Base-by-base conservation (phyloP, 2,329 filamentous ascomycete species). In the Geosmithia flava region DNA sequence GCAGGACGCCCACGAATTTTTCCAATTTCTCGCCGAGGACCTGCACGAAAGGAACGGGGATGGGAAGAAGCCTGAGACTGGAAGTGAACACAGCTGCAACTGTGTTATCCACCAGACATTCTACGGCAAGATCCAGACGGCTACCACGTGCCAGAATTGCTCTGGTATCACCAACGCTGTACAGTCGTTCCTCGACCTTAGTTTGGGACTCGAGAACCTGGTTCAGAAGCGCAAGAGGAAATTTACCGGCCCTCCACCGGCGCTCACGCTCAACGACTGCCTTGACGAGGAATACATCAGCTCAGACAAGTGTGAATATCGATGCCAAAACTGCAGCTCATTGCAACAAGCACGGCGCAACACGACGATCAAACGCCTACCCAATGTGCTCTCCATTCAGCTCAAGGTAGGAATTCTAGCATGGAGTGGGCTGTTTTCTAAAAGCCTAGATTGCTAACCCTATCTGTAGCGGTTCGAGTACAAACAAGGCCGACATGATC, bases 1-100 rank as follows among this genome's bases (percentile, higher is more conserved):
- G 65, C 91, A 97, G 68, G 91, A 97, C 60, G 91, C 91, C 1
- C 91, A 97, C 61, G 91, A 97, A 62, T 97, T 95, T 67, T 94
- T 96, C 64, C 89, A 95, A 61, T 96, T 95, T 59, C 77, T 97
- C 33, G 84, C 94, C 37, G 91, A 96, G 67, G 87, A 93, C 57
- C 74, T 98, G 16, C 91, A 96, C 60, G 80, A 85, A 59, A 78
- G 88, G 41, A 93, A 90, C 56, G 82, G 82, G 15, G 82, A 86
- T 53, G 76, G 77, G 40, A 83, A 81, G 59, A 76, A 70, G 55
- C 76, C 76, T 29, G 78, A 75, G 60, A 75, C 61, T 46, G 75
- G 69, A 52, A 78, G 72, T 53, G 76, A 80, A 58, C 76, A 79
- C 58, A 77, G 67, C 55, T 97, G 93, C 70, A 79, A 83, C 50